Conservation (phyloP, 352 stramenopile species). For the Phytophthora pistaciae region DNA sequence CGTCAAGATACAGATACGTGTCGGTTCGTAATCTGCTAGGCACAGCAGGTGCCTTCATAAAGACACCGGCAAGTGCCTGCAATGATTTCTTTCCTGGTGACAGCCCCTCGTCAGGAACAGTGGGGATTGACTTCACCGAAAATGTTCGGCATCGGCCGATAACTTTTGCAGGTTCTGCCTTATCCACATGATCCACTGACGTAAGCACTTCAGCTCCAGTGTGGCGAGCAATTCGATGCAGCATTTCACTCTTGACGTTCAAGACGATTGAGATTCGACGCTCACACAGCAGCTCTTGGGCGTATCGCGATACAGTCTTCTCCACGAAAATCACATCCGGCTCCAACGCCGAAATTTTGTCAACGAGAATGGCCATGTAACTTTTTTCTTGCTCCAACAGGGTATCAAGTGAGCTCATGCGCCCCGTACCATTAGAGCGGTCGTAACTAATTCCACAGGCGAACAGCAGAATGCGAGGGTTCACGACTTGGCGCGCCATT, state of each 20-base stretch:
- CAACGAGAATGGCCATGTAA: slow-evolving; percentile 97
- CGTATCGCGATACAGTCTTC: slow-evolving; percentile 88
- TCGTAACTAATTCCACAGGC: slow-evolving; percentile 97
- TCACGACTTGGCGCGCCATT: slow-evolving; percentile 94
- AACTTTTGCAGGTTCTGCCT: slow-evolving; percentile 53
- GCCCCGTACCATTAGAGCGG: slow-evolving; percentile 80
- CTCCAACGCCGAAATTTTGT: slow-evolving; percentile 96
- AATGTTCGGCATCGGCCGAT: slow-evolving; percentile 79
- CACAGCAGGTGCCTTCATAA: slow-evolving; percentile 31
- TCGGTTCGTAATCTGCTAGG: slow-evolving; percentile 59
- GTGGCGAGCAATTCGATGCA: slow-evolving; percentile 94
- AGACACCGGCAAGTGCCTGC: slow-evolving; percentile 37
- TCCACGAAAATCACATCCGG: slow-evolving; percentile 97
- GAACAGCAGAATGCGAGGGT: slow-evolving; percentile 98
- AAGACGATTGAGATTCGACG: slow-evolving; percentile 94
- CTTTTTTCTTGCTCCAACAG: slow-evolving; percentile 97
- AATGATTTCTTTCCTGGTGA: slow-evolving; percentile 38
- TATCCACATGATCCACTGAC: slow-evolving; percentile 94
- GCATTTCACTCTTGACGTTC: slow-evolving; percentile 94
- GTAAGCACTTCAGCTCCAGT: slow-evolving; percentile 93
- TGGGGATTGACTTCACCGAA: slow-evolving; percentile 65
- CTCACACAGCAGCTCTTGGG: slow-evolving; percentile 94
- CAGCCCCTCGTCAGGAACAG: slow-evolving; percentile 48
- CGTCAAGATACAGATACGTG: slow-evolving; percentile 96
- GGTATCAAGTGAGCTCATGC: slow-evolving; percentile 95